Conservation (phyloP, 2,329 filamentous ascomycete genomes). For the Hansfordia pulvinata region DNA sequence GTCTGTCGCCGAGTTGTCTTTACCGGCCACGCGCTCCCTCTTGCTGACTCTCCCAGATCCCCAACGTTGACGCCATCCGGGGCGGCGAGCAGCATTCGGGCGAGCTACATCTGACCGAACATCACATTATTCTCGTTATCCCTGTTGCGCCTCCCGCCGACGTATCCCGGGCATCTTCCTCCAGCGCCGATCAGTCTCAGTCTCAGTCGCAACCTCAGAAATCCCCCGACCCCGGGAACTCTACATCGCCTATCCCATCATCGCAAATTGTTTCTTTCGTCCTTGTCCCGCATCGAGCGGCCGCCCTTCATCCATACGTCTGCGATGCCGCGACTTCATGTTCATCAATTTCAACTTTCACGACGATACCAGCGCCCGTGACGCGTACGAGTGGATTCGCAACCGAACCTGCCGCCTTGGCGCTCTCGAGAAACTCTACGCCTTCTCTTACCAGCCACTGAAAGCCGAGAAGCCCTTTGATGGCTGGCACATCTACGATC, state of each 20-base stretch:
- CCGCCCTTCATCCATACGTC: slow-evolving; percentile 67
- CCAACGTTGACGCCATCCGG: slow-evolving; percentile 47
- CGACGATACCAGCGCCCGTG: slow-evolving; percentile 60
- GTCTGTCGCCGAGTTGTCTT: too few relatives aligned
- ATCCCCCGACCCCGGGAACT: slow-evolving; percentile 54
- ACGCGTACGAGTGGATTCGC: slow-evolving; percentile 80
- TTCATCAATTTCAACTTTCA: slow-evolving; percentile 85
- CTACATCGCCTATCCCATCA: slow-evolving; percentile 93
- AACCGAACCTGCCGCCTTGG: slow-evolving; percentile 69
- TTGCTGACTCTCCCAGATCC: slow-evolving; percentile 33
- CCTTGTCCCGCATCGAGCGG: slow-evolving; percentile 57
- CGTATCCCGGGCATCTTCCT: too few relatives aligned
- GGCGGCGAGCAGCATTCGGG: slow-evolving; percentile 42
- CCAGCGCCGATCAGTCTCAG: slow-evolving; percentile 6
- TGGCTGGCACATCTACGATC: slow-evolving; percentile 77
- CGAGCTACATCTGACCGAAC: slow-evolving; percentile 46
- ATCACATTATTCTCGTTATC: slow-evolving; percentile 34
- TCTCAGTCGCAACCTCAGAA: slow-evolving; percentile 14
- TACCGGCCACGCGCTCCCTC: too few relatives aligned
- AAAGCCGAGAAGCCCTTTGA: slow-evolving; percentile 60
- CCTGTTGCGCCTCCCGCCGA: slow-evolving; percentile 9
- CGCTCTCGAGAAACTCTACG: slow-evolving; percentile 77
- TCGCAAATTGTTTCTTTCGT: slow-evolving; percentile 66
- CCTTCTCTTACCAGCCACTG: slow-evolving; percentile 71
- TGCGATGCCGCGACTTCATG: slow-evolving; percentile 86